A percentile compares a stretch with the other conserved stretches of the same genome.
These are phyloP conservation scores for Sporisorium iseilematis-ciliati DNA, from an alignment of 1,284 basidiomycete species.

Conservation along the genomic window DNA sequence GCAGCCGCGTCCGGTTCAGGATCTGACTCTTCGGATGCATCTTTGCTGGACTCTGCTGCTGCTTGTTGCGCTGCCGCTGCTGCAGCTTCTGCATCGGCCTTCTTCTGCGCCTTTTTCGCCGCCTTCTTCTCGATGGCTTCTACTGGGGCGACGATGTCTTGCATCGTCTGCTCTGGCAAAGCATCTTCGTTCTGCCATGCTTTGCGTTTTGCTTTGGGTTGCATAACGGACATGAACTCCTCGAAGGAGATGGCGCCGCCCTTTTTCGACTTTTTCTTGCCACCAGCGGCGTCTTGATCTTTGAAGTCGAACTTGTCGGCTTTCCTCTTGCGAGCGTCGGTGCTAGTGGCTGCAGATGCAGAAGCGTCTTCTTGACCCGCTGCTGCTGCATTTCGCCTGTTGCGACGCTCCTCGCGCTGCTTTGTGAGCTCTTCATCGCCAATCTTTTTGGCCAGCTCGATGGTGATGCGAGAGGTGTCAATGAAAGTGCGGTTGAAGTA, in stretches of 20 bases:
- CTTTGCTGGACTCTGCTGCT: neutral
- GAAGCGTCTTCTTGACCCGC: slow-evolving; percentile 12
- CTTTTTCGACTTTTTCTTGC: slow-evolving; percentile 34
- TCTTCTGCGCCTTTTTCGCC: slow-evolving; percentile 39
- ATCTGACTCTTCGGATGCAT: slow-evolving; percentile 15
- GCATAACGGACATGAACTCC: slow-evolving; percentile 67
- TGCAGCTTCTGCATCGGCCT: slow-evolving; percentile 19
- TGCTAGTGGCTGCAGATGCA: slow-evolving; percentile 6
- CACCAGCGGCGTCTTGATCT: slow-evolving; percentile 2
- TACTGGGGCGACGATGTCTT: slow-evolving; percentile 29
- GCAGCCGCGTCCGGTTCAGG: slow-evolving; percentile 50
- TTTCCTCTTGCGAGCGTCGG: slow-evolving; percentile 26
- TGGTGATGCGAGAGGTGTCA: slow-evolving; percentile 76
- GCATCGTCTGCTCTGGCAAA: slow-evolving; percentile 31
- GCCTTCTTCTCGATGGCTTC: slow-evolving; percentile 39
- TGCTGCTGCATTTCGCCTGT: slow-evolving; percentile 24
- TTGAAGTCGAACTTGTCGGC: slow-evolving; percentile 12
- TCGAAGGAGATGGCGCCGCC: slow-evolving; percentile 61
- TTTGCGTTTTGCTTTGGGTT: slow-evolving; percentile 64
- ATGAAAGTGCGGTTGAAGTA: slow-evolving; percentile 86
- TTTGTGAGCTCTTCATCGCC: slow-evolving; percentile 52
- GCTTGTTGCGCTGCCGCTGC: slow-evolving; percentile 16
- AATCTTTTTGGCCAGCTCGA: slow-evolving; percentile 78
- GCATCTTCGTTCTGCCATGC: slow-evolving; percentile 67
- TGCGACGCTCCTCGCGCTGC: slow-evolving; percentile 38